These are phyloP conservation scores for Cyberlindnera sargentensis DNA, from an alignment of 805 yeast genomes.

Conservation along the genomic window DNA sequence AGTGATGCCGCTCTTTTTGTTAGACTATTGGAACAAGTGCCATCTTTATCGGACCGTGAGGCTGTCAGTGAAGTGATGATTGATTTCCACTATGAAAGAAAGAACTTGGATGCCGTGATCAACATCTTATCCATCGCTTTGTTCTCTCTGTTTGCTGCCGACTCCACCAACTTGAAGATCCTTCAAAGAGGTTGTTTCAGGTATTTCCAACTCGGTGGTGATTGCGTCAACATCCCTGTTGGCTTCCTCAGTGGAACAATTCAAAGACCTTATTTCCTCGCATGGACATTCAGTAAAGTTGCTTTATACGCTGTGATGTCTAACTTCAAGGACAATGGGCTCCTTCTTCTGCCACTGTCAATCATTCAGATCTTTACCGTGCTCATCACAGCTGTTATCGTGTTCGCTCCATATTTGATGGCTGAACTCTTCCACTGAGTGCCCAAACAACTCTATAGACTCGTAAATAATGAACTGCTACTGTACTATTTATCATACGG, in stretches of 20 bases:
- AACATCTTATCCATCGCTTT: constrained; percentile 89
- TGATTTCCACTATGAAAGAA: constrained; percentile 73
- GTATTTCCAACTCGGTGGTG: constrained; percentile 83
- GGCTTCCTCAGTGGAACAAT: constrained; percentile 75
- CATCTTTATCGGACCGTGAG: constrained; percentile 51
- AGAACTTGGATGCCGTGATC: constrained; percentile 72
- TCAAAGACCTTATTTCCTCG: constrained; percentile 66
- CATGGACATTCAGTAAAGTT: constrained; percentile 84
- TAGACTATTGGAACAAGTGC: constrained; percentile 46
- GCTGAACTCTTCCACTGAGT: constrained; percentile 17
- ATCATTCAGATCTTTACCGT: constrained; percentile 61
- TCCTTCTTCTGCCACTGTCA: constrained; percentile 62
- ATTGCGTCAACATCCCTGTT: constrained; percentile 69
- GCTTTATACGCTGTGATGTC: constrained; percentile 76
- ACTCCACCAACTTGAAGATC: constrained; percentile 51
- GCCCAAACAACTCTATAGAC: too few species aligned
- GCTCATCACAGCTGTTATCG: constrained; percentile 63
- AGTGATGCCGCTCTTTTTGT: constrained; percentile 74
- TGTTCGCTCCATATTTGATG: constrained; percentile 70
- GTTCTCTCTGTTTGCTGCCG: constrained; percentile 87
- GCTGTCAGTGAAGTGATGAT: constrained; percentile 48
- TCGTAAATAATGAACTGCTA: too few species aligned
- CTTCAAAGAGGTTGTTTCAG: constrained; percentile 85
- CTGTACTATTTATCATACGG: background rate
- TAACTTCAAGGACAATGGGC: constrained; percentile 62